Conservation (phyloP, 1,139 yeast genomes). For the Debaryomyces singareniensis region DNA sequence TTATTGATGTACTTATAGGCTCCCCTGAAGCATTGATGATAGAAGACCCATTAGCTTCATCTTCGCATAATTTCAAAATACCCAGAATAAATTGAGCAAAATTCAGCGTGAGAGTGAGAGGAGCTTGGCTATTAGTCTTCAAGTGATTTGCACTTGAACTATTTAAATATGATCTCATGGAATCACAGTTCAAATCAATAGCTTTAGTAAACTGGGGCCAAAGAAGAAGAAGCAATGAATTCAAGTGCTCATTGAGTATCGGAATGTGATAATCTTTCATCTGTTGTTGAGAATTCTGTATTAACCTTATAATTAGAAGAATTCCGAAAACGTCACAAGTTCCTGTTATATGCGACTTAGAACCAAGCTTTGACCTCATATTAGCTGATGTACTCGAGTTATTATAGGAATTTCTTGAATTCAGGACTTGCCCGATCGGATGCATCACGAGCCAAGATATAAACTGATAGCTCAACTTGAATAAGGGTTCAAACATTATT, state of each 20-base stretch:
- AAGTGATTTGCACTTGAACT: slow-evolving; percentile 10
- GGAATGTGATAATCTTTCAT: slow-evolving; percentile 66
- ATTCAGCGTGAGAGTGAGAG: slow-evolving; percentile 61
- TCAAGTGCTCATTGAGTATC: slow-evolving; percentile 66
- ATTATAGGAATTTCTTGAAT: slow-evolving; percentile 10
- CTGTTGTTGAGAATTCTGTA: slow-evolving; percentile 58
- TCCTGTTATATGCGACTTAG: slow-evolving; percentile 15
- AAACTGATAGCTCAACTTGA: slow-evolving; percentile 37
- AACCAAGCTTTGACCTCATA: slow-evolving; percentile 8
- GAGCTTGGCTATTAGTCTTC: slow-evolving; percentile 45
- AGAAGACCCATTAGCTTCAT: slow-evolving; percentile 12
- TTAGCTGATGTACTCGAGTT: background rate
- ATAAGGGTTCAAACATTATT: slow-evolving; percentile 45
- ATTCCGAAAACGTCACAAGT: slow-evolving; percentile 74
- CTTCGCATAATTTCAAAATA: slow-evolving; percentile 44
- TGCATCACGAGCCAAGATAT: slow-evolving; percentile 32
- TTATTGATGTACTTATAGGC: slow-evolving; percentile 66
- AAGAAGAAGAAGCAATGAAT: slow-evolving; percentile 55
- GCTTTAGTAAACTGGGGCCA: slow-evolving; percentile 86
- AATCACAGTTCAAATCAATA: slow-evolving; percentile 72
- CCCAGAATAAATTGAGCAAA: slow-evolving; percentile 75
- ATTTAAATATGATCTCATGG: slow-evolving; percentile 42
- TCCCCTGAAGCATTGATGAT: slow-evolving; percentile 39
- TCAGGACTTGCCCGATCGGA: slow-evolving; percentile 16
- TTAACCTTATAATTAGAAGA: slow-evolving; percentile 66